Percentiles rank a stretch among this genome's conserved stretches.
phyloP scores from a whole-genome alignment of 352 stramenopile species.

The Phytophthora niederhauseri region DNA sequence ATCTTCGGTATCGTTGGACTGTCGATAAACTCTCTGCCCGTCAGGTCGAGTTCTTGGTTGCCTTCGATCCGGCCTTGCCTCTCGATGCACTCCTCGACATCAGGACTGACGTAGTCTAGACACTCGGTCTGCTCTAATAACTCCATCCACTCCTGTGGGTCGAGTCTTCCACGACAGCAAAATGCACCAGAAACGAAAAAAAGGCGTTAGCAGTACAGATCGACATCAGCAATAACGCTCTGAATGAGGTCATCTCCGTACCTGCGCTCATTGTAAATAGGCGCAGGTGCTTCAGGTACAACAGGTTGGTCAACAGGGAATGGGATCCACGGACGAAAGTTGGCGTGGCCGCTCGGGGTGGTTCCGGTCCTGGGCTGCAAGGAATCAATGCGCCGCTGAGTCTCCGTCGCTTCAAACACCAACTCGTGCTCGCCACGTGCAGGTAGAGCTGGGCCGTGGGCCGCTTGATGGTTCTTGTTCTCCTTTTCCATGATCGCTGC shows the following conservation, averaged over 20 bases:
- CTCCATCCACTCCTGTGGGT: constrained; percentile 59
- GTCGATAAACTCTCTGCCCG: constrained; percentile 63
- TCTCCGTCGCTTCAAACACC: constrained; percentile 10
- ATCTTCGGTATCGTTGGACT: constrained; percentile 51
- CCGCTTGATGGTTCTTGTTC: neutral
- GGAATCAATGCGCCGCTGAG: constrained; percentile 16
- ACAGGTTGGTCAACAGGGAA: constrained; percentile 22
- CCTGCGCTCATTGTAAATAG: constrained; percentile 27
- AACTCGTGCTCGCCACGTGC: constrained; percentile 13
- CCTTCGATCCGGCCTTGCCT: constrained; percentile 41
- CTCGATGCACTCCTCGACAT: constrained; percentile 54
- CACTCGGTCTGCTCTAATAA: constrained; percentile 46
- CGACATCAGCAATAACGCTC: neutral
- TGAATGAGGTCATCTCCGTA: constrained; percentile 13
- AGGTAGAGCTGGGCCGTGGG: constrained; percentile 2
- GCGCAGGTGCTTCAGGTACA: constrained; percentile 17
- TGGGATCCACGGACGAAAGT: constrained; percentile 23
- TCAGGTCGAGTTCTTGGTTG: constrained; percentile 71
- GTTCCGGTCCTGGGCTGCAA: constrained; percentile 30
- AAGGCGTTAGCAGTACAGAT: neutral
- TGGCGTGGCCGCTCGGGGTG: constrained; percentile 31
- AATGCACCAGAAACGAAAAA: neutral
- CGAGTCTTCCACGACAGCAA: constrained; percentile 24
- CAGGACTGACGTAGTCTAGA: constrained; percentile 73
- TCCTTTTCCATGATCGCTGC: constrained; percentile 18